Conservation (phyloP, 1,284 basidiomycete species). For the Cerioporus squamosus region DNA sequence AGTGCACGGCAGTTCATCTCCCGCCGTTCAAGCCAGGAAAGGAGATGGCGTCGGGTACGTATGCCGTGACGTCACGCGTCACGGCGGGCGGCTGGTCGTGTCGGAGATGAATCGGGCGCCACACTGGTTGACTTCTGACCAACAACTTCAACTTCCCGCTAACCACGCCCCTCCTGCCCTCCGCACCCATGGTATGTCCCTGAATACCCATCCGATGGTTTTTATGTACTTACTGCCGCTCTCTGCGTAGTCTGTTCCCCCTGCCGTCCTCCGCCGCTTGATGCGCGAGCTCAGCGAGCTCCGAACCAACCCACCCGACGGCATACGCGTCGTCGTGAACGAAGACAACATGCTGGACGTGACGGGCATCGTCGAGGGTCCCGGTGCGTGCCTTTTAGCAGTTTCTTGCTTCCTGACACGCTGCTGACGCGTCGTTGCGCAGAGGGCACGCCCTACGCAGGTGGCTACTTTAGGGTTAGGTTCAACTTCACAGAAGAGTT, state of each 20-base stretch:
- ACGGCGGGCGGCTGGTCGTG: too few relatives aligned
- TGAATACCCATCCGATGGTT: neutral
- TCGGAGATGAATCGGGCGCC: conserved; percentile 31
- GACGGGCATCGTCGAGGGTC: conserved; percentile 79
- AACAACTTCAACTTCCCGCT: conserved; percentile 21
- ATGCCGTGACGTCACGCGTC: too few relatives aligned
- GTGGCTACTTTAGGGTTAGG: conserved; percentile 87
- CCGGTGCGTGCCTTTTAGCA: conserved; percentile 54
- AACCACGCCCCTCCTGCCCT: neutral
- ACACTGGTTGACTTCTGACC: conserved; percentile 31
- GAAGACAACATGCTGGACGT: conserved; percentile 88
- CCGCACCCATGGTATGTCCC: conserved; percentile 14
- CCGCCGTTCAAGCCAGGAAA: too few relatives aligned
- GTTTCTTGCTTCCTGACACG: conserved; percentile 5
- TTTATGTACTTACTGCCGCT: neutral
- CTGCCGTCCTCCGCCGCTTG: conserved; percentile 71
- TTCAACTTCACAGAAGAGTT: conserved; percentile 92
- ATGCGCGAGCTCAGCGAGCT: conserved; percentile 85
- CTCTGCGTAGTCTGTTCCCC: conserved; percentile 43
- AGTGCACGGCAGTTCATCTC: too few relatives aligned
- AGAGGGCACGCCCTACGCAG: conserved; percentile 92
- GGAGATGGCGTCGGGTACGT: too few relatives aligned
- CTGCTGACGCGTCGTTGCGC: conserved; percentile 36
- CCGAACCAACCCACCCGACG: conserved; percentile 82
- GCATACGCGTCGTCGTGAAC: conserved; percentile 81